Evolutionary conservation across 345 rosid genomes (phyloP).

Genomic region (Euphorbia pulcherrima): DNA sequence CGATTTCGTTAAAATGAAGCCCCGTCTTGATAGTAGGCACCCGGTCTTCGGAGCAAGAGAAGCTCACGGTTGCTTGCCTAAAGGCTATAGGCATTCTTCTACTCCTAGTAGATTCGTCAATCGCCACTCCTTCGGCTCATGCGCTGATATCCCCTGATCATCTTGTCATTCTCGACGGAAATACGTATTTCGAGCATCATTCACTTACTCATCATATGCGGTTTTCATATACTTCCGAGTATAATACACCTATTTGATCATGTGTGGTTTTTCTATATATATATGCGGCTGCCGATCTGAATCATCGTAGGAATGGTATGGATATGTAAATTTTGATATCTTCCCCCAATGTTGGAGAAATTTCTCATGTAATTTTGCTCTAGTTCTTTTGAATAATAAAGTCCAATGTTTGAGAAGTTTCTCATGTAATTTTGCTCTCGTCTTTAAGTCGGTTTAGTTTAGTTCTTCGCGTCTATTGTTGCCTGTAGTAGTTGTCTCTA

Average conservation of each 20-base stretch:
- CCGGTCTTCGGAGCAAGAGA: conserved; percentile 38
- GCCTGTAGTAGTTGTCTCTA: too few species aligned
- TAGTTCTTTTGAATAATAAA: not conserved
- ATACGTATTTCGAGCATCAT: too few species aligned
- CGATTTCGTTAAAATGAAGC: conserved; percentile 38
- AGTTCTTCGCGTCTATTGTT: too few species aligned
- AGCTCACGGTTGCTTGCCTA: conserved; percentile 70
- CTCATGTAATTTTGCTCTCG: too few species aligned
- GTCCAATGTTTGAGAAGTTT: too few species aligned
- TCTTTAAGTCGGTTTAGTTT: too few species aligned
- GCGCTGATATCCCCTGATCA: conserved; percentile 17
- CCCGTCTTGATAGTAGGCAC: conserved; percentile 24
- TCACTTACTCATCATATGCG: too few species aligned
- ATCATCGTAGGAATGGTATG: conserved; percentile 8
- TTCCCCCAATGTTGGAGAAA: conserved; percentile 3
- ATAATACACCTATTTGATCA: too few species aligned
- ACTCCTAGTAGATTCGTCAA: conserved; percentile 88
- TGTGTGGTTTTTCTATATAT: too few species aligned
- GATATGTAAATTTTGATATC: not conserved
- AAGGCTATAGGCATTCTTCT: conserved; percentile 63
- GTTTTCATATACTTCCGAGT: too few species aligned
- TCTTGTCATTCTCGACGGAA: too few species aligned
- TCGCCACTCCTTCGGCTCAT: conserved; percentile 58
- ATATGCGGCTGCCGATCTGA: too few species aligned
- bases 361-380: not conserved